Conservation (phyloP, 169 alveolate genomes). For the Plasmodium falciparum region DNA sequence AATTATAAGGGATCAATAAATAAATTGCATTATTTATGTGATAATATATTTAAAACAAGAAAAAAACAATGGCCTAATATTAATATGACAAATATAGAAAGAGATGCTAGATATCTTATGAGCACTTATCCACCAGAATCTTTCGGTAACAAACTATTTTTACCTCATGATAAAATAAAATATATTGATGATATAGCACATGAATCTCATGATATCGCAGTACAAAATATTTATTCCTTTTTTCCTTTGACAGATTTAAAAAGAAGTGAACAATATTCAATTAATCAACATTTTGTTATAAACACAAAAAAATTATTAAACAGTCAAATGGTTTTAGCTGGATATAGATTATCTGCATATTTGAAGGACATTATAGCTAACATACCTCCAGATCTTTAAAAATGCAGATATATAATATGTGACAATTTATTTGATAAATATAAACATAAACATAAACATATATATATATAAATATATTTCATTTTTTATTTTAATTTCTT, state of each 20-base stretch:
- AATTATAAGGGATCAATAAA: background rate
- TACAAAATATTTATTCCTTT: slow-evolving; percentile 15
- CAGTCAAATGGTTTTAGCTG: slow-evolving; percentile 35
- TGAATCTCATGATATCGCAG: slow-evolving; percentile 27
- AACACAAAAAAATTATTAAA: slow-evolving; percentile 18
- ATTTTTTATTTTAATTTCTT: too few relatives aligned
- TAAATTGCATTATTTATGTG: slow-evolving; percentile 46
- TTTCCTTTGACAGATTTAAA: background rate
- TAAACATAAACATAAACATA: too few relatives aligned
- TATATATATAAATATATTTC: too few relatives aligned
- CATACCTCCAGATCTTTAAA: slow-evolving; percentile 32
- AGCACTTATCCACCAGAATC: slow-evolving; percentile 4
- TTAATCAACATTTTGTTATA: slow-evolving; percentile 7
- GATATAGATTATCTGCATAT: slow-evolving; percentile 35
- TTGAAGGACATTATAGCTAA: slow-evolving; percentile 35
- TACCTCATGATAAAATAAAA: slow-evolving; percentile 21
- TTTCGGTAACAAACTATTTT: background rate
- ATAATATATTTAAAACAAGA: slow-evolving; percentile 35
- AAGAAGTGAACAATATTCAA: background rate
- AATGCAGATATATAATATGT: background rate
- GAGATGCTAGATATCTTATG: background rate
- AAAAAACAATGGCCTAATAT: slow-evolving; percentile 24
- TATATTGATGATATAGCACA: slow-evolving; percentile 29
- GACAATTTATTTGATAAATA: too few relatives aligned
- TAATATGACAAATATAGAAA: background rate